Evolutionary conservation across 2,329 filamentous ascomycete species (phyloP).

Genomic region (Monosporascus sp.): DNA sequence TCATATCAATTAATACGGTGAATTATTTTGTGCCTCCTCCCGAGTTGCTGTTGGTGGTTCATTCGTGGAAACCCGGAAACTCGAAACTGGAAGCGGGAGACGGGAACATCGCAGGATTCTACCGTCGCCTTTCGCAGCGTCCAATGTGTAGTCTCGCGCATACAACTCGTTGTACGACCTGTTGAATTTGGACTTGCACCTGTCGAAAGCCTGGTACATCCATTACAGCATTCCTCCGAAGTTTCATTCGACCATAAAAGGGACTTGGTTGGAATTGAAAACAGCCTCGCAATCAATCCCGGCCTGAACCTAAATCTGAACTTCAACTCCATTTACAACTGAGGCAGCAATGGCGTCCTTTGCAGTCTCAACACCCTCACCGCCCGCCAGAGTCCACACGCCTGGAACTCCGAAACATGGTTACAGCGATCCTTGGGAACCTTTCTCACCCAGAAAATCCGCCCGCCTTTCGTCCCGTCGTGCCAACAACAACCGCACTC

Average conservation of each 20-base stretch:
- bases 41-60: too few relatives aligned
- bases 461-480: slow-evolving; percentile 57
- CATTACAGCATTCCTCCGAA: neutral
- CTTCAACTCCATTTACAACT: neutral
- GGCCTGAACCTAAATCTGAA: neutral
- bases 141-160: neutral
- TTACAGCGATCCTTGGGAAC: slow-evolving; percentile 63
- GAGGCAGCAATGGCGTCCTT: slow-evolving; percentile 30
- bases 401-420: slow-evolving; percentile 66
- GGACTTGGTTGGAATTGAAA: too few relatives aligned
- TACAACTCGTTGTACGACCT: too few relatives aligned
- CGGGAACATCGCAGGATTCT: neutral
- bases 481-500: slow-evolving; percentile 48
- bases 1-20: neutral
- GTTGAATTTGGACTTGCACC: neutral
- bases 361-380: slow-evolving; percentile 54
- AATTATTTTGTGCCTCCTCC: neutral
- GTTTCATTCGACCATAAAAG: neutral
- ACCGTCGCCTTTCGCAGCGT: neutral
- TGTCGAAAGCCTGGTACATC: neutral
- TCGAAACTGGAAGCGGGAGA: too few relatives aligned
- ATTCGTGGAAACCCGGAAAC: neutral
- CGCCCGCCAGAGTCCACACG: slow-evolving; percentile 53
- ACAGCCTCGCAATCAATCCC: too few relatives aligned
- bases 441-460: slow-evolving; percentile 67